phyloP scores from a whole-genome alignment of 495 filamentous ascomycete genomes.

The Xylaria castorea region DNA sequence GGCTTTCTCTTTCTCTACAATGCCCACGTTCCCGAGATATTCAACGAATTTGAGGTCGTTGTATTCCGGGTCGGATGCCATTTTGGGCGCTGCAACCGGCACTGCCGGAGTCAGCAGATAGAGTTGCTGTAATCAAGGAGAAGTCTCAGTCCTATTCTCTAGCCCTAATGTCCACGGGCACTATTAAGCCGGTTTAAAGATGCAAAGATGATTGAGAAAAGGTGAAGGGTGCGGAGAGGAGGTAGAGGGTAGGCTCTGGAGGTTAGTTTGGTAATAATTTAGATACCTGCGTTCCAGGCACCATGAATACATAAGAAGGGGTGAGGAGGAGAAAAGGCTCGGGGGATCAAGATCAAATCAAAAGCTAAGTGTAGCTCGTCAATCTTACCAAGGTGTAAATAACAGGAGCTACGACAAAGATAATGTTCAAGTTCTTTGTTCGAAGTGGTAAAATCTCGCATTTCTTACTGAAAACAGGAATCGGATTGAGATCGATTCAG shows the following conservation, averaged over 20 bases:
- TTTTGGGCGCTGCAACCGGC: slow-evolving; percentile 12
- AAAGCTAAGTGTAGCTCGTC: not conserved
- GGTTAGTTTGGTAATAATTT: not conserved
- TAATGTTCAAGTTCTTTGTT: slow-evolving; percentile 25
- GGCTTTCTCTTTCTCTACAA: not conserved
- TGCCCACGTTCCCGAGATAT: not conserved
- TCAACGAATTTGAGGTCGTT: not conserved
- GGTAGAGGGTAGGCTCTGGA: not conserved
- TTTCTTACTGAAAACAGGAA: slow-evolving; percentile 22
- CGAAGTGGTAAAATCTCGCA: not conserved
- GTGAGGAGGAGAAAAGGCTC: not conserved
- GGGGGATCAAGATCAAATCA: slow-evolving; percentile 5
- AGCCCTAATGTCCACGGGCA: not conserved
- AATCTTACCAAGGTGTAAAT: slow-evolving; percentile 33
- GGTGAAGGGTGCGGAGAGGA: not conserved
- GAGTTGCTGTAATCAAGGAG: not conserved
- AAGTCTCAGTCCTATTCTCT: not conserved
- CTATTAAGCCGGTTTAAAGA: not conserved
- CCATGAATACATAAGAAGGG: not conserved
- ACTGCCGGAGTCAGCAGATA: slow-evolving; percentile 1
- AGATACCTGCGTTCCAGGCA: not conserved
- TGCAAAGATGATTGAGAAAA: not conserved
- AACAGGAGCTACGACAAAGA: slow-evolving; percentile 37
- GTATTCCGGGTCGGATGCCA: not conserved
- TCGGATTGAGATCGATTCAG: not conserved